Base-by-base conservation (phyloP, 306 rosid species). In the Alnus glutinosa region DNA sequence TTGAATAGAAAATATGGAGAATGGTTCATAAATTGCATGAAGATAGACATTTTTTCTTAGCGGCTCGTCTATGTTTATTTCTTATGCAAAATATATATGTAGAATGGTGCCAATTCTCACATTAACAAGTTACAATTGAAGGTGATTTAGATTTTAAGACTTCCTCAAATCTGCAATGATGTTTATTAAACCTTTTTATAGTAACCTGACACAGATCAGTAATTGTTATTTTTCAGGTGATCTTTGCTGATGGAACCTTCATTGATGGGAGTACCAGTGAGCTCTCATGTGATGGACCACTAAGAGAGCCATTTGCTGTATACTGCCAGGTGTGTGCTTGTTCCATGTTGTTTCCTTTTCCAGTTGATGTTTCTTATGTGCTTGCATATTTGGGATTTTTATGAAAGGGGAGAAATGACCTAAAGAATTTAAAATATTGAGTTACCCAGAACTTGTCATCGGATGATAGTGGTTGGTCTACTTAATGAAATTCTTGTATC, bases 261-360 rank as follows among this genome's bases (percentile, higher is more conserved):
- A 86, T 92, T 55, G 97, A 94, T 77, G 98, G 98, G 39, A 94
- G 98, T 81, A 94, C 98, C 42, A 92, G 98, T 86, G 98, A 94
- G 87, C 97, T 94, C 82, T 94, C 98, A 55, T 94, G 98, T 8
- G 98, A 94, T 85, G 98, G 98, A 75, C 98, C 98, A 15, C 87
- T 94, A 32, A 86, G 98, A 77, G 97, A 90, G 49, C 94, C 98
- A 59, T 94, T 84, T 83, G 84, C 98, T 72, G 98, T 94, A 73
- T 94, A 89, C 78, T 94, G 98, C 87, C 98, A 94, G 89, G 98
- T 89, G 69, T 4, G 51, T 74, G 51, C 28, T 52, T 50, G 18
- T 49, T 52, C 62, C 46, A 23, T 10, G 39, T 52, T 58, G 32
- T 19, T 55, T 55, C 30, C 5, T 69, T 32, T 69, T 54, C 9